These are phyloP conservation scores for Oxyria digyna DNA, from an alignment of 148 eudicot species.

Conservation along the genomic window DNA sequence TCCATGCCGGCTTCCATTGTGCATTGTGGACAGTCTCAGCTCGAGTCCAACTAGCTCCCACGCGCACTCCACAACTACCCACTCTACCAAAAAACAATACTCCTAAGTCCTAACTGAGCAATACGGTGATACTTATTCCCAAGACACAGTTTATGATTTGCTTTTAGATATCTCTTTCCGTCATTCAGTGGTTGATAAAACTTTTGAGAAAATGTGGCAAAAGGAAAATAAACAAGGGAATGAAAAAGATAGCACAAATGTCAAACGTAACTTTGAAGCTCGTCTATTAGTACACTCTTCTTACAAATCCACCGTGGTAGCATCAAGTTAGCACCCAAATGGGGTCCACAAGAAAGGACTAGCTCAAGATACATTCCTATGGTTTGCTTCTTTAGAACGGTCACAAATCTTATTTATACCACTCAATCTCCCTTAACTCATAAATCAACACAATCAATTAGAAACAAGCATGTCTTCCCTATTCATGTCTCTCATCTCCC, in stretches of 20 bases:
- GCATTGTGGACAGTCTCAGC: no score
- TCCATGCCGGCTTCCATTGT: no score
- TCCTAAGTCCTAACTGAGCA: no score
- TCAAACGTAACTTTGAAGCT: conserved; percentile 1
- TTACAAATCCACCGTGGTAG: background rate
- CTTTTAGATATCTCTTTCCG: no score
- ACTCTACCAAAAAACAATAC: background rate
- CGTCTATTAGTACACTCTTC: background rate
- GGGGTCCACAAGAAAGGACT: background rate
- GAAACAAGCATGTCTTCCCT: background rate
- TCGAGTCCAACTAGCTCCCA: no score
- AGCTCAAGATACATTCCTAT: background rate
- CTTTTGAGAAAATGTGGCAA: no score
- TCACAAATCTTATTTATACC: background rate
- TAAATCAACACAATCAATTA: background rate
- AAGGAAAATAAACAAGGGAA: no score
- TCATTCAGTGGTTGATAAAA: no score
- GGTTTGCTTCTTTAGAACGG: background rate
- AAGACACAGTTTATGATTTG: no score
- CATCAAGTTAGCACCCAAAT: background rate
- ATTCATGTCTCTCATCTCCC: background rate
- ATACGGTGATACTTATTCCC: no score
- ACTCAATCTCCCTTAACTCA: background rate
- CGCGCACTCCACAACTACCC: background rate
- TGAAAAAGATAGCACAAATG: no score